Conservation (phyloP, 1,139 yeast species). For the Protomyces macrosporus region DNA sequence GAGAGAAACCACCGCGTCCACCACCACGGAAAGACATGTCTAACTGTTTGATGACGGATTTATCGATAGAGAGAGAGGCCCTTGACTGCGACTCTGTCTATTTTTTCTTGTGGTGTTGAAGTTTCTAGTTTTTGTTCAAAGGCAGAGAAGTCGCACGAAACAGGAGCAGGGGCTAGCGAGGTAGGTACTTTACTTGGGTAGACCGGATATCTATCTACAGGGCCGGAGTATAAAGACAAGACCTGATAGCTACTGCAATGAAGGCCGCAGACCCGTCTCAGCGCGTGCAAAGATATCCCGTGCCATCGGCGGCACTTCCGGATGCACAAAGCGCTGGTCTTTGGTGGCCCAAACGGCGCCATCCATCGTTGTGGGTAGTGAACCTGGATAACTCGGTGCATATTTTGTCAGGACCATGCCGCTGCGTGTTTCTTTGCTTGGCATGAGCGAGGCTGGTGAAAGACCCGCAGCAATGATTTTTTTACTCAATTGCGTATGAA, state of each 20-base stretch:
- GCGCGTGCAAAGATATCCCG: neutral
- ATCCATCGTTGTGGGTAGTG: constrained; percentile 16
- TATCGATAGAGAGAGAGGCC: too few species aligned
- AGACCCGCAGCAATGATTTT: neutral
- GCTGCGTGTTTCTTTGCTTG: neutral
- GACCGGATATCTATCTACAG: too few species aligned
- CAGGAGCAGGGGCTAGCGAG: too few species aligned
- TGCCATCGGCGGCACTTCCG: neutral
- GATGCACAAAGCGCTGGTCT: constrained; percentile 1
- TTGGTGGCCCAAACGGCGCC: constrained; percentile 12
- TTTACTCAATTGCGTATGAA: neutral
- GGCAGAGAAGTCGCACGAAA: too few species aligned
- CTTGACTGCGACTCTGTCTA: too few species aligned
- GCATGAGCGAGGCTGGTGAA: neutral
- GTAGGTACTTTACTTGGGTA: too few species aligned
- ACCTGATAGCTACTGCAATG: too few species aligned
- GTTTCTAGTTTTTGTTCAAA: too few species aligned
- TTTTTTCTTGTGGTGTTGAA: too few species aligned
- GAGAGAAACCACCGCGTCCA: constrained; percentile 22
- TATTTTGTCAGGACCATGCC: neutral
- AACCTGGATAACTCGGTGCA: constrained; percentile 4
- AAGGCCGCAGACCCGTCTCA: too few species aligned
- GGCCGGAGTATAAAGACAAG: too few species aligned
- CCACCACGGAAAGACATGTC: constrained; percentile 23
- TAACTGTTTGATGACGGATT: too few species aligned